Evolutionary conservation across 2,329 filamentous ascomycete genomes (phyloP).

Genomic region (Trichoderma brevicompactum): DNA sequence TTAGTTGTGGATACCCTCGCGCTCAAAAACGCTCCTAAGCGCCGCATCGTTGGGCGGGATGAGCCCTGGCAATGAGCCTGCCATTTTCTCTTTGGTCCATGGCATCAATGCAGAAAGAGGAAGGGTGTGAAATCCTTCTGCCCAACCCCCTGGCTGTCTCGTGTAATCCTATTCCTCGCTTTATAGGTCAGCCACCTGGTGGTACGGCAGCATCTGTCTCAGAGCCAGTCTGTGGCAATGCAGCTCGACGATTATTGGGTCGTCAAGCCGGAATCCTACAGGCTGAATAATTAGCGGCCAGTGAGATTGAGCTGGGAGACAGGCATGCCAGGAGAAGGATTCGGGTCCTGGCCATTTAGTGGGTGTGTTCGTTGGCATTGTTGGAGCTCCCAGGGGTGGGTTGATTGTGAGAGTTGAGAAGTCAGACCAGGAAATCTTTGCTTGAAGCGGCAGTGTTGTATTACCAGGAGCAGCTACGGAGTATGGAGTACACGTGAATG

Average conservation of each 20-base stretch:
- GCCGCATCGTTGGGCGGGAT: background rate
- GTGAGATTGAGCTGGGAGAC: background rate
- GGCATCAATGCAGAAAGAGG: background rate
- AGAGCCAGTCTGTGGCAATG: conserved; percentile 5
- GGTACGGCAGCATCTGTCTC: background rate
- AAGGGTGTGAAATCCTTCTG: background rate
- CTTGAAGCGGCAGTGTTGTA: background rate
- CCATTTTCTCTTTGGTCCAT: background rate
- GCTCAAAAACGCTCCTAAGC: conserved; percentile 9
- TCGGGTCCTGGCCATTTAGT: conserved; percentile 1
- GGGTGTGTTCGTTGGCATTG: background rate
- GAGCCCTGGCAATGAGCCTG: background rate
- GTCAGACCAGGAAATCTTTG: background rate
- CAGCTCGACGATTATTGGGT: background rate
- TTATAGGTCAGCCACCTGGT: background rate
- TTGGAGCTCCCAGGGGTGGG: background rate
- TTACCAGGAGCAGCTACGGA: background rate
- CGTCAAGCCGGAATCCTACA: background rate
- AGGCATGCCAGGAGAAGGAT: conserved; percentile 23
- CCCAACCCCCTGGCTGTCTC: background rate
- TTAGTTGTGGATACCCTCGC: background rate
- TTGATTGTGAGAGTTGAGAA: background rate
- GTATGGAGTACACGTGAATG: background rate
- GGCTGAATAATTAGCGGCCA: background rate
- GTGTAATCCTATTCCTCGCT: background rate